Conservation (phyloP, 306 rosid genomes). For the Vigna mungo region DNA sequence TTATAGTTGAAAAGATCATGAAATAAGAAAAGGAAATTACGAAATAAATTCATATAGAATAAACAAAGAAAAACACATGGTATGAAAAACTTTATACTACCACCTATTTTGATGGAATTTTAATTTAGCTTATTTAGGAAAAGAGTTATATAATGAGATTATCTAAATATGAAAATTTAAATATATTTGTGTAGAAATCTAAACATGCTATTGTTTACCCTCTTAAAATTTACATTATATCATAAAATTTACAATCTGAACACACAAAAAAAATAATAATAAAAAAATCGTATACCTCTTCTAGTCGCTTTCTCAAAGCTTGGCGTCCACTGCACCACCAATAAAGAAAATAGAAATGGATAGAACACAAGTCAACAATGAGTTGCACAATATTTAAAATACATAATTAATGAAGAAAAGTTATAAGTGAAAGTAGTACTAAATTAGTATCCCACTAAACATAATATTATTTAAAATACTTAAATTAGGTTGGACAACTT, state of each 20-base stretch:
- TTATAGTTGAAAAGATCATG: background rate
- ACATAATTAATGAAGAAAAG: background rate
- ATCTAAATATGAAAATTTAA: background rate
- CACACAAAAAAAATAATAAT: background rate
- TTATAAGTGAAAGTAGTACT: too few relatives aligned
- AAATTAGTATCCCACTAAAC: too few relatives aligned
- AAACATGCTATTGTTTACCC: background rate
- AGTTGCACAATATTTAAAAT: background rate
- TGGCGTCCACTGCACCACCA: conserved; percentile 80
- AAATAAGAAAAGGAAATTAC: background rate
- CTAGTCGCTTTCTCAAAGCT: conserved; percentile 72
- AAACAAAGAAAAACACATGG: background rate
- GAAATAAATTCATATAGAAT: too few relatives aligned
- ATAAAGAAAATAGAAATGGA: background rate
- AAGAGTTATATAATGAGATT: background rate
- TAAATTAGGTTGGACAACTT: too few relatives aligned
- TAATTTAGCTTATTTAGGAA: background rate
- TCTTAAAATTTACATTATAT: background rate
- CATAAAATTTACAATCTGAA: background rate
- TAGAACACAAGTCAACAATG: background rate
- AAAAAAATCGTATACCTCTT: conserved; percentile 61
- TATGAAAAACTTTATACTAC: background rate
- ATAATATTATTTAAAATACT: too few relatives aligned
- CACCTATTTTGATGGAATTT: background rate
- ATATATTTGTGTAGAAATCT: background rate